Conservation (phyloP, 2,329 filamentous ascomycete genomes). For the Diaporthe longicolla region DNA sequence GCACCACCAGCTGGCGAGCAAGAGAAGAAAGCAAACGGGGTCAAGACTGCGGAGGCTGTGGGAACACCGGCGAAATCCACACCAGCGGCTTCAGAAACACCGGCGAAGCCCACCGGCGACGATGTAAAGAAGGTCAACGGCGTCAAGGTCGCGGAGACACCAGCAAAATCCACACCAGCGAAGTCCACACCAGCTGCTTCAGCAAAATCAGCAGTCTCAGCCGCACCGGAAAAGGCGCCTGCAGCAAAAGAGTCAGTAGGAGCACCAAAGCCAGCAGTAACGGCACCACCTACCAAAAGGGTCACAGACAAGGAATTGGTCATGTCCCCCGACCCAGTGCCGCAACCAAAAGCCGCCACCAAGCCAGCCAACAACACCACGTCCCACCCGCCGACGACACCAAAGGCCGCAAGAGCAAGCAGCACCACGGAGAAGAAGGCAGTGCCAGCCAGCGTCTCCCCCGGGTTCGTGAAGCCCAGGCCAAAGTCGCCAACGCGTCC, state of each 20-base stretch:
- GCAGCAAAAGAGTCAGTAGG: neutral
- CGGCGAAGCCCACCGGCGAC: neutral
- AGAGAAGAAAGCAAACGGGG: neutral
- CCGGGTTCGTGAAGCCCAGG: constrained; percentile 70
- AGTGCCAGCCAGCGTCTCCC: constrained; percentile 56
- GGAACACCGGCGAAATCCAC: neutral
- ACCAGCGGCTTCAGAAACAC: neutral
- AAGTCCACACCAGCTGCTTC: neutral
- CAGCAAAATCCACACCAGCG: neutral
- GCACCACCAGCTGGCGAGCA: neutral
- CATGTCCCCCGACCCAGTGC: constrained; percentile 17
- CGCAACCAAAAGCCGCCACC: constrained; percentile 31
- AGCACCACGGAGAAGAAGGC: constrained; percentile 57
- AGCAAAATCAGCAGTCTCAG: neutral
- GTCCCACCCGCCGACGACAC: constrained; percentile 35
- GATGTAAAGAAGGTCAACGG: neutral
- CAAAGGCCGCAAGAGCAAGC: constrained; percentile 30
- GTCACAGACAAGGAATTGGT: neutral
- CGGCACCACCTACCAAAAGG: constrained; percentile 10
- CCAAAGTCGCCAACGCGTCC: constrained; percentile 79
- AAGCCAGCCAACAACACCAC: constrained; percentile 22
- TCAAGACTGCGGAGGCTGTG: neutral
- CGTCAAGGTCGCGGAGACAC: neutral
- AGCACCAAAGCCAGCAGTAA: neutral
- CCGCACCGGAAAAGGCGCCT: neutral